A percentile compares a stretch with the other conserved stretches of the same genome.
Conservation (phyloP, 106 monocot genomes). For the Narthecium ossifragum region DNA sequence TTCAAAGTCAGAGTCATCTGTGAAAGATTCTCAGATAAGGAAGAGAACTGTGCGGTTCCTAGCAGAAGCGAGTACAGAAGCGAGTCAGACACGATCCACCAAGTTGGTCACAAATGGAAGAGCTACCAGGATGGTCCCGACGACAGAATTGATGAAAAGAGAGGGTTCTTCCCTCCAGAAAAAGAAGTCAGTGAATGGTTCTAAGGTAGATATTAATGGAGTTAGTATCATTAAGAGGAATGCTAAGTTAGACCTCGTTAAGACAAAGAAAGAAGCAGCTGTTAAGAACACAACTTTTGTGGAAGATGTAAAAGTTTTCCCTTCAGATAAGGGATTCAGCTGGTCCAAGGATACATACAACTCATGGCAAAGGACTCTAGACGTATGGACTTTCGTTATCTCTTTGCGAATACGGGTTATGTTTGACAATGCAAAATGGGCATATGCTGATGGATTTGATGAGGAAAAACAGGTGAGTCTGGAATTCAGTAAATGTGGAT, state of each 20-base stretch:
- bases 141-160: slow-evolving; percentile 32
- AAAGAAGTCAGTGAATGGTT: slow-evolving; percentile 23
- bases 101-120: too few relatives aligned
- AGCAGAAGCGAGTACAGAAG: slow-evolving; percentile 20
- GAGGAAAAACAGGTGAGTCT: slow-evolving; percentile 77
- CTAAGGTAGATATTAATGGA: slow-evolving; percentile 35
- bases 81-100: too few relatives aligned
- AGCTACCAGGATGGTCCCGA: slow-evolving; percentile 46
- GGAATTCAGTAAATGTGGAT: neutral
- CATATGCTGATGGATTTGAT: slow-evolving; percentile 69
- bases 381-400: slow-evolving; percentile 86
- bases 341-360: slow-evolving; percentile 91
- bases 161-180: slow-evolving; percentile 11
- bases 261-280: slow-evolving; percentile 9
- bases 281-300: slow-evolving; percentile 20
- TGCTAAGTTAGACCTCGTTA: slow-evolving; percentile 28
- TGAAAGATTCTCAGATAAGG: slow-evolving; percentile 6
- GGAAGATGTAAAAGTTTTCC: slow-evolving; percentile 58
- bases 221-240: slow-evolving; percentile 30
- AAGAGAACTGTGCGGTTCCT: neutral
- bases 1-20: neutral
- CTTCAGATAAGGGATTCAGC: slow-evolving; percentile 81
- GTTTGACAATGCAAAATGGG: slow-evolving; percentile 83
- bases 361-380: slow-evolving; percentile 67
- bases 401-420: slow-evolving; percentile 53